These are phyloP conservation scores for Lyophyllum semitale DNA, from an alignment of 768 basidiomycete species.

Conservation along the genomic window DNA sequence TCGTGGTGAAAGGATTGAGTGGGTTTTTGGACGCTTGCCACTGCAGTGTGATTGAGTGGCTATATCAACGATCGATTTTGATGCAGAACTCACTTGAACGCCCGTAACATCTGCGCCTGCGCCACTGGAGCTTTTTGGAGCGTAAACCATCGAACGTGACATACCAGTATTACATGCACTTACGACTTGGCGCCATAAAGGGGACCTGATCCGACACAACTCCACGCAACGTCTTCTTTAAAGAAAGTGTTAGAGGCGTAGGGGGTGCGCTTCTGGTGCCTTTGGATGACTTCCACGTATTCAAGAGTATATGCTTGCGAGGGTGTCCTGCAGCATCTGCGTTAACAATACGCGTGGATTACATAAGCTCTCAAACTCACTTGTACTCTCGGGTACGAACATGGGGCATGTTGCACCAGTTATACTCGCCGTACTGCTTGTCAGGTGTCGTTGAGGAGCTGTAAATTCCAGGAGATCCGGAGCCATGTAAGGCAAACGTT, in stretches of 20 bases:
- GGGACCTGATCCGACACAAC: conserved; percentile 43
- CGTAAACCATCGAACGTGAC: neutral
- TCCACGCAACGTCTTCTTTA: conserved; percentile 47
- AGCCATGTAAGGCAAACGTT: conserved; percentile 41
- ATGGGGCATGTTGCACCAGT: conserved; percentile 62
- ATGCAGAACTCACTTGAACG: conserved; percentile 30
- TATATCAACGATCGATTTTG: neutral
- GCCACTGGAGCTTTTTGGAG: conserved; percentile 22
- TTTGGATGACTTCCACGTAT: conserved; percentile 54
- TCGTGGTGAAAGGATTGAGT: conserved; percentile 43
- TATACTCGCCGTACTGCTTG: conserved; percentile 44
- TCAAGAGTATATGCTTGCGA: conserved; percentile 35
- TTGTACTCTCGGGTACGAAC: conserved; percentile 45
- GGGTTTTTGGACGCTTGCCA: conserved; percentile 42
- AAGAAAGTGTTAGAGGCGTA: conserved; percentile 53
- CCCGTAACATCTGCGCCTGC: conserved; percentile 28
- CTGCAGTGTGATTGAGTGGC: conserved; percentile 20
- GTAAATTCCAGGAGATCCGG: conserved; percentile 49
- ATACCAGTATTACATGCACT: neutral
- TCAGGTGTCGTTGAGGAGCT: conserved; percentile 41
- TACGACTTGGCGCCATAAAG: conserved; percentile 33
- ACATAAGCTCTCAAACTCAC: conserved; percentile 25
- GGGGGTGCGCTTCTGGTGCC: conserved; percentile 56
- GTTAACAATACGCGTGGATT: neutral
- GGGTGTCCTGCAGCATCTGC: conserved; percentile 30